A percentile compares a stretch with the other conserved stretches of the same genome.
phyloP scores from a whole-genome alignment of 2,329 filamentous ascomycete species.

The Dichotomopilus funicola region DNA sequence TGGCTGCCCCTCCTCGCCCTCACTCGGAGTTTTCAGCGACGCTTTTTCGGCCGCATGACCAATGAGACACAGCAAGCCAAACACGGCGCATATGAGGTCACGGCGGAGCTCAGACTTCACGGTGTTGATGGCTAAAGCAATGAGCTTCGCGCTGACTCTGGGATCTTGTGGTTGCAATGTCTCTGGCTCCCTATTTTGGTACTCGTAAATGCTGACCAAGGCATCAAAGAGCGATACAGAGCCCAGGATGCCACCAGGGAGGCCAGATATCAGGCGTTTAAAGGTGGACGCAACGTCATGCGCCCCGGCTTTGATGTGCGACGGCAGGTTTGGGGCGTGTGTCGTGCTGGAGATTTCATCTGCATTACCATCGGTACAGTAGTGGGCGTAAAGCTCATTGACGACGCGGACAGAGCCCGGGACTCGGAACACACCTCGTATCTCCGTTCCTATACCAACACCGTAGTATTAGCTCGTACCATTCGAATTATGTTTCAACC shows the following conservation, averaged over 20 bases:
- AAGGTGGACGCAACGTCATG: conserved; percentile 64
- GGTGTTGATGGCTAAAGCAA: conserved; percentile 55
- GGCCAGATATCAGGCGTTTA: conserved; percentile 55
- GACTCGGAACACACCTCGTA: conserved; percentile 57
- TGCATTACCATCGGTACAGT: conserved; percentile 45
- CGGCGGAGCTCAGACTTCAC: conserved; percentile 54
- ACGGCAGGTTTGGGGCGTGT: conserved; percentile 51
- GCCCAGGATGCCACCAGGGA: conserved; percentile 62
- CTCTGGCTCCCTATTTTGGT: conserved; percentile 47
- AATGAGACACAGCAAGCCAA: conserved; percentile 57
- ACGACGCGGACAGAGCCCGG: conserved; percentile 52
- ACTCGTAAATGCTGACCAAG: conserved; percentile 53
- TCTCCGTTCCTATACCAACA: conserved; percentile 30
- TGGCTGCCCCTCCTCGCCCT: conserved; percentile 45
- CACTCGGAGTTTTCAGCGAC: conserved; percentile 30
- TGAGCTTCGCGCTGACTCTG: conserved; percentile 55
- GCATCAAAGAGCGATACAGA: conserved; percentile 56
- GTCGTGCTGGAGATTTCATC: conserved; percentile 51
- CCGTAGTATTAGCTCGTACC: conserved; percentile 16
- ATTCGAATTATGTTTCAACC: no score
- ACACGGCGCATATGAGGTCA: conserved; percentile 60
- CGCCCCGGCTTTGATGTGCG: conserved; percentile 51
- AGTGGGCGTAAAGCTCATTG: conserved; percentile 57
- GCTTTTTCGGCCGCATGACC: conserved; percentile 50
- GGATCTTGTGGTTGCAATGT: conserved; percentile 46